Evolutionary conservation across 2,329 filamentous ascomycete genomes (phyloP).

Genomic region (Neoarthrinium moseri): DNA sequence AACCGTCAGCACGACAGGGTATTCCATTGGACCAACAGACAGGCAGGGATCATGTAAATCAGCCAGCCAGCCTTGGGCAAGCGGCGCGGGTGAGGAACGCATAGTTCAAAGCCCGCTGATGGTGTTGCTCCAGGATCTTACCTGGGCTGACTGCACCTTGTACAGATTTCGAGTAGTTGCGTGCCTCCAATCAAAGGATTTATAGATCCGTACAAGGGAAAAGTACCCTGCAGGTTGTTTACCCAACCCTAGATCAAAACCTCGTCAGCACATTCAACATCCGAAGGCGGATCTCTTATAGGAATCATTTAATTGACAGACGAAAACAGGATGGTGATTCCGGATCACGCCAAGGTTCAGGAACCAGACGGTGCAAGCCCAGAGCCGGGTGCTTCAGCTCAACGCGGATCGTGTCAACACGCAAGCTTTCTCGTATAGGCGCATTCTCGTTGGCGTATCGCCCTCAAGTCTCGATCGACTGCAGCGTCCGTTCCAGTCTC

Average conservation of each 20-base stretch:
- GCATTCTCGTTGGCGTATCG: too few relatives aligned
- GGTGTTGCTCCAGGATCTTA: constrained; percentile 7
- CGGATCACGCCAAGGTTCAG: too few relatives aligned
- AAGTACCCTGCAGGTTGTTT: background rate
- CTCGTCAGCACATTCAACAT: background rate
- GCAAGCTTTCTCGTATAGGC: too few relatives aligned
- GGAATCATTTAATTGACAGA: too few relatives aligned
- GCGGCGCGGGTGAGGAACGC: constrained; percentile 5
- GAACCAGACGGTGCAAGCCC: too few relatives aligned
- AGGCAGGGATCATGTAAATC: constrained; percentile 6
- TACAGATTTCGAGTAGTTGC: too few relatives aligned
- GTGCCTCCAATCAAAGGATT: background rate
- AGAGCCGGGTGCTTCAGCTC: too few relatives aligned
- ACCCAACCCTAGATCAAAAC: background rate
- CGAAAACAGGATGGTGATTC: too few relatives aligned
- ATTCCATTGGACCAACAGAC: background rate
- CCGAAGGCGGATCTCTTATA: background rate
- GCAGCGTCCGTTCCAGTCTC: too few relatives aligned
- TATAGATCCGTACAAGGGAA: background rate
- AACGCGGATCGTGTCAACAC: too few relatives aligned
- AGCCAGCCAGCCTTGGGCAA: background rate
- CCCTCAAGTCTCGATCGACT: too few relatives aligned
- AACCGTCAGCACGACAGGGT: constrained; percentile 7
- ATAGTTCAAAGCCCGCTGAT: background rate
- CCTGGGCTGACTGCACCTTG: constrained; percentile 6